Conservation (phyloP, 371 early-diverging fungal species). For the Lichtheimia ornata region DNA sequence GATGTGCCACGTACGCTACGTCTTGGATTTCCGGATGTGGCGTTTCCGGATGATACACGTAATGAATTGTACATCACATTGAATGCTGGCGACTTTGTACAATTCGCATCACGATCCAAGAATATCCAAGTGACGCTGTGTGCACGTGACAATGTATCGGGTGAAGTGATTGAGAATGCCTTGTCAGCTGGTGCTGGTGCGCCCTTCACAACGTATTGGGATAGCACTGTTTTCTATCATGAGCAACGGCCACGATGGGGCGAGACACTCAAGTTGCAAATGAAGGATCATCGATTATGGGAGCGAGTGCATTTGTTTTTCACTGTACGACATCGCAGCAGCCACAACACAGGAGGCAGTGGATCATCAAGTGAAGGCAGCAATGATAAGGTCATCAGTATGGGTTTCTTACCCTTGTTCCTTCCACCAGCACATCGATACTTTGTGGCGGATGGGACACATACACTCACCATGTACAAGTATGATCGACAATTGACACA, state of each 20-base stretch:
- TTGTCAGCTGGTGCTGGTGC: constrained; percentile 59
- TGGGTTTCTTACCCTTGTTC: constrained; percentile 66
- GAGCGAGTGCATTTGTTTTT: constrained; percentile 65
- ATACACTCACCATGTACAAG: constrained; percentile 65
- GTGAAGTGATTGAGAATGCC: constrained; percentile 59
- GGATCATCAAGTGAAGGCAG: constrained; percentile 3
- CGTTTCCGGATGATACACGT: constrained; percentile 60
- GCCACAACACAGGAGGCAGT: constrained; percentile 9
- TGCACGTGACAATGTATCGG: constrained; percentile 57
- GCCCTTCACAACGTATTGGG: constrained; percentile 46
- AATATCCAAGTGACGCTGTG: constrained; percentile 68
- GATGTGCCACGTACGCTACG: constrained; percentile 54
- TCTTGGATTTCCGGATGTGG: constrained; percentile 69
- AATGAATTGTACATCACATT: constrained; percentile 72
- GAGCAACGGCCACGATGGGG: constrained; percentile 64
- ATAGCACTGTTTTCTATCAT: constrained; percentile 70
- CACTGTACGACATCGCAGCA: constrained; percentile 56
- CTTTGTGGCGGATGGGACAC: constrained; percentile 64
- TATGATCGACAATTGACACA: constrained; percentile 53
- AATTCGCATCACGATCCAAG: constrained; percentile 45
- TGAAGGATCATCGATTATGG: constrained; percentile 48
- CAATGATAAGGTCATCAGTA: constrained; percentile 46
- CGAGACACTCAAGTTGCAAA: constrained; percentile 67
- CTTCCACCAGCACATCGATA: constrained; percentile 53
- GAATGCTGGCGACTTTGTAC: constrained; percentile 61